Base-by-base conservation (phyloP, 2,329 filamentous ascomycete species). In the Fusarium annulatum region DNA sequence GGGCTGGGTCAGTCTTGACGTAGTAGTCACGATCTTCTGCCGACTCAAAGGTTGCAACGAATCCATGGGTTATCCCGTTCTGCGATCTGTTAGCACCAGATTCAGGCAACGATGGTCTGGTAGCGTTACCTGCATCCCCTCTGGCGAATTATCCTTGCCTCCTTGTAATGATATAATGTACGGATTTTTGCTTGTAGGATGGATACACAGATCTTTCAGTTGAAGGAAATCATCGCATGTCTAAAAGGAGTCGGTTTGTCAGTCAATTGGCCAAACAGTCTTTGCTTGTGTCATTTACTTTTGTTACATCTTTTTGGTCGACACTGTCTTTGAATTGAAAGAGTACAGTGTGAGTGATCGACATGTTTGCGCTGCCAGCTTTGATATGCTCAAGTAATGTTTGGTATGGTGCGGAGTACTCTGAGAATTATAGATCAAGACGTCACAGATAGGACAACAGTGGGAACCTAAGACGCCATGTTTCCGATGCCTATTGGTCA, bases 21-120 rank as follows among this genome's bases (percentile, higher is more conserved):
- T 94, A 95, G 76, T 93, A 94, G 68, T 90, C 86, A 52, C 92
- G 84, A 77, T 95, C 92, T 70, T 89, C 87, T 23, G 84, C 84
- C 28, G 80, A 91, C 15, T 87, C 86, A 66, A 95, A 94, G 74
- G 93, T 88, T 28, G 88, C 86, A 4, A 95, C 87, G 71, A 94
- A 94, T 0, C 86, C 90, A 78, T 95, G 92, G 1, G 91, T 91
- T 57, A 92, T 88, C 1, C 88, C 91, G 55, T 87, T 85, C 91
- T 90, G 67, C 6, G 15, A 16, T 10, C 21, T 21, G 26, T 66
- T 10, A 55, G 28, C 19, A 1, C 4, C 11, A 16, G 2, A 7
- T 34, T 5, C 15, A 12, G 12, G 12, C 6, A 21, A 33, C 2
- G 23, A n/a, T 9, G n/a, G 3, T 1, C 2, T 2, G 3, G 12